Base-by-base conservation (phyloP, 305 asterid species). In the Solanum hybrid region DNA sequence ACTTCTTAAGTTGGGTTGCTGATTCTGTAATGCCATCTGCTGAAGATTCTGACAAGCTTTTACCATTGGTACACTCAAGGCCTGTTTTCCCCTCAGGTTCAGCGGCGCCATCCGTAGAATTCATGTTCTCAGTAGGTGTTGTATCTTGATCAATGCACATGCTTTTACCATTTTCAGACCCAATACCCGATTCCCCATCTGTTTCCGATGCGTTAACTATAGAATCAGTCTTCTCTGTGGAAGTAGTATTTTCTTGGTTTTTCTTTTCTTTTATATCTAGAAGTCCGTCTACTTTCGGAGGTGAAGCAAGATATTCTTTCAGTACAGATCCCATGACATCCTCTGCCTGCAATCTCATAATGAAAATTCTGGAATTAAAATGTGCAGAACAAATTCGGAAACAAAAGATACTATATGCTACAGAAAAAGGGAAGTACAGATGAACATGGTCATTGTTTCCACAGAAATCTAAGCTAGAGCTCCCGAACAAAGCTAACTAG, bases 241-340 rank as follows among this genome's bases (percentile, higher is more conserved):
- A 89, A 88, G 89, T 69, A 88, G 79, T 37, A 73, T 81, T 87
- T 89, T 92, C 93, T 37, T 92, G 88, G 81, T 90, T 91, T 35
- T 85, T 92, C 91, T 90, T 89, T 87, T 88, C 92, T 71, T 92
- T 22, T 66, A 77, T 64, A n/a, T 91, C 92, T 11, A 72, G 80
- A 81, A 86, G 87, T 86, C 91, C 95, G 24, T 94, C 95, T 91
- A 90, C 93, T 86, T 93, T 93, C 32, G 88, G 82, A 85, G 96
- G 92, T 88, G 89, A 88, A 86, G 93, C 91, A 66, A 94, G 92
- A 94, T 97, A 97, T 92, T 96, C 95, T 92, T 94, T 97, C 96
- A 96, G 93, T 92, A 97, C 92, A 34, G 96, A 92, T 86, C 98
- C 99, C 89, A 95, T 94, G 45, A 96, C 97, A 91, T 95, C 95